These are phyloP conservation scores for Gorgonomyces haynaldii DNA, from an alignment of 192 early-diverging fungal species.

Conservation along the genomic window DNA sequence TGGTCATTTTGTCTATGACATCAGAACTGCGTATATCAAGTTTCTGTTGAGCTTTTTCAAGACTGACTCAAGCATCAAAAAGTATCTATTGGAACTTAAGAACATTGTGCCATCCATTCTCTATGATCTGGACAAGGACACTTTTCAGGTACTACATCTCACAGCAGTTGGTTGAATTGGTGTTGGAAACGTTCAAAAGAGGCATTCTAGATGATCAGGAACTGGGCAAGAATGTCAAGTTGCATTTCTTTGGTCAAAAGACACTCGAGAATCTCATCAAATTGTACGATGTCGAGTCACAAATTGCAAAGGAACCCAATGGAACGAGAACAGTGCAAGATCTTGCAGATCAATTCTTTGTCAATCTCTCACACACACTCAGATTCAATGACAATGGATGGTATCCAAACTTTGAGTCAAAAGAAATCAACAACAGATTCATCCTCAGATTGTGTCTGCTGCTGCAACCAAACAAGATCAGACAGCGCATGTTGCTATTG, in stretches of 20 bases:
- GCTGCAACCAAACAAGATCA: conserved; percentile 48
- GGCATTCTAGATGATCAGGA: conserved; percentile 53
- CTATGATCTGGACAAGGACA: conserved; percentile 54
- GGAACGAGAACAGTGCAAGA: conserved; percentile 35
- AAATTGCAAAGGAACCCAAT: conserved; percentile 4
- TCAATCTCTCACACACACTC: conserved; percentile 29
- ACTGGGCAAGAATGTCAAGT: conserved; percentile 44
- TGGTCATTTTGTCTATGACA: conserved; percentile 22
- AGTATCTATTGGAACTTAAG: conserved; percentile 59
- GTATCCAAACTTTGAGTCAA: conserved; percentile 54
- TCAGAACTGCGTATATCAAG: conserved; percentile 58
- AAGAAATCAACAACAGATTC: conserved; percentile 25
- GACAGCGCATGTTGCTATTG: conserved; percentile 57
- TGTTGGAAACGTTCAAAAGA: conserved; percentile 42
- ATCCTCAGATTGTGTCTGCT: conserved; percentile 35
- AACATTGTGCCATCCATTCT: conserved; percentile 56
- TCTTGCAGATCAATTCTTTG: conserved; percentile 57
- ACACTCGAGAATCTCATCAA: conserved; percentile 54
- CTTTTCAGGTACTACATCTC: conserved; percentile 40
- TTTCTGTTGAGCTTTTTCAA: conserved; percentile 73
- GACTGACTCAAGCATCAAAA: conserved; percentile 54
- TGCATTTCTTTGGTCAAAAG: conserved; percentile 58
- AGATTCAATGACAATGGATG: conserved; percentile 67
- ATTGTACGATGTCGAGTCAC: conserved; percentile 39
- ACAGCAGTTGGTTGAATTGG: conserved; percentile 38